A percentile compares a stretch with the other conserved stretches of the same genome.
Evolutionary conservation across 148 eudicot genomes (phyloP).

Genomic region (Rhododendron vialii): DNA sequence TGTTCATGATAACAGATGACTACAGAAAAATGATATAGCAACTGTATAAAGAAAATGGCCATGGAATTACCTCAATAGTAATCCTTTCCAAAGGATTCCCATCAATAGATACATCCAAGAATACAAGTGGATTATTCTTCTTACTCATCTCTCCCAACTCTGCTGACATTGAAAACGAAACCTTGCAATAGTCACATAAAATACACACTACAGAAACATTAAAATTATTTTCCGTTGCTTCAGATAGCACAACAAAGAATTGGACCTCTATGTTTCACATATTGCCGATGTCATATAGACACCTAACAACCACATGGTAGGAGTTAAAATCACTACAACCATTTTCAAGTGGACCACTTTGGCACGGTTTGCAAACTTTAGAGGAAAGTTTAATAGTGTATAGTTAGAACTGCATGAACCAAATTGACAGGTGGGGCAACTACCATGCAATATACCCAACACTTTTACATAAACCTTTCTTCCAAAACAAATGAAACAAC

Average conservation of each 20-base stretch:
- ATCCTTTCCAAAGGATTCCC: conserved; percentile 63
- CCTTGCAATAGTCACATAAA: not conserved
- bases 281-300: not conserved
- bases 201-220: not conserved
- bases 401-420: not conserved
- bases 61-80: conserved; percentile 61
- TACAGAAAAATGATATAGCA: not conserved
- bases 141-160: conserved; percentile 36
- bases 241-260: not conserved
- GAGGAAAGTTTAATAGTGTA: not conserved
- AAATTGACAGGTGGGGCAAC: not conserved
- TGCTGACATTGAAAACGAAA: conserved; percentile 14
- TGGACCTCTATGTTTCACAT: not conserved
- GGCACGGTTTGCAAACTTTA: not conserved
- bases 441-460: not conserved
- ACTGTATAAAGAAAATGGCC: not conserved
- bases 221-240: not conserved
- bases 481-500: not conserved
- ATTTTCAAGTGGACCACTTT: not conserved
- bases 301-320: not conserved
- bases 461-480: not conserved
- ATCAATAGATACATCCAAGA: conserved; percentile 70
- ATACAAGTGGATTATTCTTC: conserved; percentile 82
- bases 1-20: not conserved
- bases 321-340: not conserved